Evolutionary conservation across 306 rosid genomes (phyloP).

Genomic region (Fragaria nilgerrensis): DNA sequence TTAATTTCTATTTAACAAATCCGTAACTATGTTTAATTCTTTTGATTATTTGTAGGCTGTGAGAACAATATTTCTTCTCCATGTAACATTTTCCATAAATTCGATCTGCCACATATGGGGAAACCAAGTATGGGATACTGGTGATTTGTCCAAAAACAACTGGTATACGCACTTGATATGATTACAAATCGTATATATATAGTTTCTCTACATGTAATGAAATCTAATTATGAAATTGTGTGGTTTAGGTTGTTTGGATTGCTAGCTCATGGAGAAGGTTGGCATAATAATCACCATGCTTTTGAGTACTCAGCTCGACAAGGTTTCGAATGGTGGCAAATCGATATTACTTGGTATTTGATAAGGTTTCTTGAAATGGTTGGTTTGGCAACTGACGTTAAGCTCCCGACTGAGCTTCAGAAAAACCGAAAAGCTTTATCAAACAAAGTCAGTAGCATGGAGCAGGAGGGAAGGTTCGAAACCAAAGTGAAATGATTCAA

Average conservation of each 20-base stretch:
- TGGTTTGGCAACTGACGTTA: slow-evolving; percentile 79
- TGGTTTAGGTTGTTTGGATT: slow-evolving; percentile 66
- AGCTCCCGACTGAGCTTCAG: slow-evolving; percentile 52
- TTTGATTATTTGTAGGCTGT: too few species aligned
- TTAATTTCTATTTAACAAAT: too few species aligned
- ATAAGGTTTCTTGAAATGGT: slow-evolving; percentile 57
- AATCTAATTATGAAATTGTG: too few species aligned
- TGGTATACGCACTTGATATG: slow-evolving; percentile 37
- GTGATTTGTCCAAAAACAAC: slow-evolving; percentile 28
- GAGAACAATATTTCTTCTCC: too few species aligned
- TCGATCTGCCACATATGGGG: slow-evolving; percentile 64
- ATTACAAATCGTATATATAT: too few species aligned
- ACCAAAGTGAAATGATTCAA: background rate
- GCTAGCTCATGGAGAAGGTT: slow-evolving; percentile 87
- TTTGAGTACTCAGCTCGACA: slow-evolving; percentile 91
- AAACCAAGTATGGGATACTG: slow-evolving; percentile 60
- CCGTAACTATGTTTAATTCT: too few species aligned
- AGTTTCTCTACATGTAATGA: too few species aligned
- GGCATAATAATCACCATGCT: slow-evolving; percentile 95
- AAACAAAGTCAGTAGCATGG: background rate
- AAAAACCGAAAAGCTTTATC: slow-evolving; percentile 50
- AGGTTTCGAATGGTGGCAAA: slow-evolving; percentile 89
- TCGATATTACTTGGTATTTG: slow-evolving; percentile 83
- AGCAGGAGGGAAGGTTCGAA: background rate
- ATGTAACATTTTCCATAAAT: too few species aligned